Evolutionary conservation across 345 rosid species (phyloP).

Genomic region (Microthlaspi erraticum): DNA sequence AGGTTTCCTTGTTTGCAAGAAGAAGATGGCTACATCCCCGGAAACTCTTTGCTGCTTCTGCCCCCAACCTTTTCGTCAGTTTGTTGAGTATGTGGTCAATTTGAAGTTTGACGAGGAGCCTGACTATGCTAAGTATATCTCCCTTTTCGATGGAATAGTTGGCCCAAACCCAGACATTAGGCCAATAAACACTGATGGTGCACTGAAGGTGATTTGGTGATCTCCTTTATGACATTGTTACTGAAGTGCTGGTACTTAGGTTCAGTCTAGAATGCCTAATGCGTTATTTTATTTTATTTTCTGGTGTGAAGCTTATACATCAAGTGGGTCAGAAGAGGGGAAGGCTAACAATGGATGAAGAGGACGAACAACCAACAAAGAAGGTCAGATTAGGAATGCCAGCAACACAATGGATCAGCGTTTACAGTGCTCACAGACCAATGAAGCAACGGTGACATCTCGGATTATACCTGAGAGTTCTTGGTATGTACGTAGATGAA

Average conservation of each 20-base stretch:
- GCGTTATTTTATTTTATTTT: constrained; percentile 23
- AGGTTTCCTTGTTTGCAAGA: constrained; percentile 96
- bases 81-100: constrained; percentile 92
- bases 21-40: constrained; percentile 97
- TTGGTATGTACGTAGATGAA: constrained; percentile 17
- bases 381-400: constrained; percentile 99
- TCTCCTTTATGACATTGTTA: constrained; percentile 14
- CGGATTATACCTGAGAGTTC: constrained; percentile 17
- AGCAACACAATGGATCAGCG: constrained; percentile 96
- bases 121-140: constrained; percentile 86
- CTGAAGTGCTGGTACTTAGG: neutral
- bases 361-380: constrained; percentile 93
- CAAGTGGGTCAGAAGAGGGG: constrained; percentile 99
- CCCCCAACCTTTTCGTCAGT: constrained; percentile 86
- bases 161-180: constrained; percentile 94
- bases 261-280: constrained; percentile 6
- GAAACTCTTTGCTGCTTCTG: constrained; percentile 89
- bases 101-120: constrained; percentile 98
- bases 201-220: constrained; percentile 73
- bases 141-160: constrained; percentile 90
- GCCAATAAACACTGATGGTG: constrained; percentile 97
- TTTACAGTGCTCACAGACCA: constrained; percentile 93
- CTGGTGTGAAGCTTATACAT: constrained; percentile 71
- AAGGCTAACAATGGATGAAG: constrained; percentile 80
- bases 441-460: constrained; percentile 85